Evolutionary conservation across 768 basidiomycete species (phyloP).

Genomic region (Mycena crocata): DNA sequence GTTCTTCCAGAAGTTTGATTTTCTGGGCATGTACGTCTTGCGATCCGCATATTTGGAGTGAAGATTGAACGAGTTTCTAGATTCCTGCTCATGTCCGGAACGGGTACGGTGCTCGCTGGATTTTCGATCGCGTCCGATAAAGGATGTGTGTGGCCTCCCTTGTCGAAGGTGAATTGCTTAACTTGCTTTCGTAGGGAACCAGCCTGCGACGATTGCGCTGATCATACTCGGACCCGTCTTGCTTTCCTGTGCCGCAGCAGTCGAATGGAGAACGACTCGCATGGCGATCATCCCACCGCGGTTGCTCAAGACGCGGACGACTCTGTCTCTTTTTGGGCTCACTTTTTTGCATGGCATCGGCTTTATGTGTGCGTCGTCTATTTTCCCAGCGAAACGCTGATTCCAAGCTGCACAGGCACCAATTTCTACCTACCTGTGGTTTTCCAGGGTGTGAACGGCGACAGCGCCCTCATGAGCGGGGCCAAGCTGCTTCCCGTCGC

Average conservation of each 20-base stretch:
- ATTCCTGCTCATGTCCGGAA: conserved; percentile 22
- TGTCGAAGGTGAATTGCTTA: background rate
- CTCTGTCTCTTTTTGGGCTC: conserved; percentile 22
- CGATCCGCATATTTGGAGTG: background rate
- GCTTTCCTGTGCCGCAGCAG: conserved; percentile 6
- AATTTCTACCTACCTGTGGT: conserved; percentile 48
- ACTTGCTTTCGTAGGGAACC: conserved; percentile 1
- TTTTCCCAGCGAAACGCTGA: too few species aligned
- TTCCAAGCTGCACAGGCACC: conserved; percentile 13
- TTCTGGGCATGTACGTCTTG: conserved; percentile 20
- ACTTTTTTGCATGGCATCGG: conserved; percentile 12
- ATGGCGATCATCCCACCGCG: conserved; percentile 26
- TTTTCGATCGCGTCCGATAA: conserved; percentile 22
- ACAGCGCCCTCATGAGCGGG: conserved; percentile 42
- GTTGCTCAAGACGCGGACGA: conserved; percentile 24
- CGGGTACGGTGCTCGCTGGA: conserved; percentile 19
- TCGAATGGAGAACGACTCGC: conserved; percentile 20
- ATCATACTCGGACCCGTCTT: conserved; percentile 14
- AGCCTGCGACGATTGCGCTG: conserved; percentile 13
- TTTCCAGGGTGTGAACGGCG: conserved; percentile 48
- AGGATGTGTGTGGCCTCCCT: conserved; percentile 11
- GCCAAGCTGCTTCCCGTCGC: conserved; percentile 41
- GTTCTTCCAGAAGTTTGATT: conserved; percentile 22
- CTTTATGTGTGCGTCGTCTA: conserved; percentile 20
- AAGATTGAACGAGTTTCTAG: background rate